Percentiles rank a stretch among this genome's conserved stretches.
These are phyloP conservation scores for Xylariaceae sp. DNA, from an alignment of 2,329 filamentous ascomycete genomes.

Conservation along the genomic window DNA sequence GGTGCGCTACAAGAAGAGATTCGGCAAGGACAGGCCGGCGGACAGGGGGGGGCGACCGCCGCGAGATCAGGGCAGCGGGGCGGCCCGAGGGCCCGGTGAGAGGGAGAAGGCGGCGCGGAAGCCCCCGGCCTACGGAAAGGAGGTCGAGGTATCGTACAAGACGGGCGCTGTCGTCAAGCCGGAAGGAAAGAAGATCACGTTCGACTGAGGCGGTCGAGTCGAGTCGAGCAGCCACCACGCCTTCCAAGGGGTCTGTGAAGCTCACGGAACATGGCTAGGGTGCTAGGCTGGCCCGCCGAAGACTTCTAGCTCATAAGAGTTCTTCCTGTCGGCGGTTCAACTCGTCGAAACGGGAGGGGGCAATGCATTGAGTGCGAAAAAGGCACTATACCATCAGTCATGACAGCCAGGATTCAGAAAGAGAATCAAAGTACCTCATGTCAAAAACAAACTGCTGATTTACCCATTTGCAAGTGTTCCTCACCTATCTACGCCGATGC, in stretches of 20 bases:
- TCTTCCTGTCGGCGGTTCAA: no score
- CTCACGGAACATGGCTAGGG: no score
- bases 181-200: constrained; percentile 73
- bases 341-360: no score
- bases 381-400: no score
- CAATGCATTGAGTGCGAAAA: no score
- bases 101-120: constrained; percentile 29
- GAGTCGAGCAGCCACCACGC: no score
- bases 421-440: not conserved
- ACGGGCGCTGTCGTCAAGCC: constrained; percentile 73
- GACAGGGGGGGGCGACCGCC: constrained; percentile 18
- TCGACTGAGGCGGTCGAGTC: no score
- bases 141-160: constrained; percentile 50
- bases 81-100: constrained; percentile 1
- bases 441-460: not conserved
- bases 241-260: no score
- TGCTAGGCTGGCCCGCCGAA: no score
- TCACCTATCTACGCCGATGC: not conserved
- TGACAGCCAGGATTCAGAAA: no score
- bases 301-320: no score
- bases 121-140: constrained; percentile 37
- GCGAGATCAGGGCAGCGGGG: constrained; percentile 3
- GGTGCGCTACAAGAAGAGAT: constrained; percentile 87
- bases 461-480: not conserved
- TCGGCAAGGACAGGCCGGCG: constrained; percentile 61